These are phyloP conservation scores for Zychaea mexicana DNA, from an alignment of 371 early-diverging fungal genomes.

Conservation along the genomic window DNA sequence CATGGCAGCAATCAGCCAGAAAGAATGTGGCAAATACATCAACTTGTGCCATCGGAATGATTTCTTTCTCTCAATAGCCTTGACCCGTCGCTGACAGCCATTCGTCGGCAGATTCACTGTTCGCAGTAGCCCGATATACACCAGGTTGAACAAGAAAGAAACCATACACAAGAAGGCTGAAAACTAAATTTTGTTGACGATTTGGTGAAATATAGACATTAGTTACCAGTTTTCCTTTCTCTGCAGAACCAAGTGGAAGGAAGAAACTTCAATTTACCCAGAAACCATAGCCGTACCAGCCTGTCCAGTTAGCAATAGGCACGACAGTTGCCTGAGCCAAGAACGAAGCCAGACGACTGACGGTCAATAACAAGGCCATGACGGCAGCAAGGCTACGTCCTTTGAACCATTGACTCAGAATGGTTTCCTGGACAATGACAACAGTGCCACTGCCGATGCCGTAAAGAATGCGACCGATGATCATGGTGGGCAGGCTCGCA, in stretches of 20 bases:
- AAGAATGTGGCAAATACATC: slow-evolving; percentile 61
- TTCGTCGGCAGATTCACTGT: slow-evolving; percentile 8
- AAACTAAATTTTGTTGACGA: slow-evolving; percentile 29
- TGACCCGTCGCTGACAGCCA: slow-evolving; percentile 35
- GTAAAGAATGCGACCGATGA: slow-evolving; percentile 67
- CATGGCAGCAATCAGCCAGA: slow-evolving; percentile 66
- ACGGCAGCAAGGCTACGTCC: slow-evolving; percentile 66
- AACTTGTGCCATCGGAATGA: slow-evolving; percentile 61
- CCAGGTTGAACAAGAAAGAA: slow-evolving; percentile 61
- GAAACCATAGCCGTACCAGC: slow-evolving; percentile 73
- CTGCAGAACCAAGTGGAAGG: not conserved
- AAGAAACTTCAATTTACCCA: slow-evolving; percentile 49
- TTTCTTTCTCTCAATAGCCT: slow-evolving; percentile 56
- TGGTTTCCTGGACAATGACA: slow-evolving; percentile 72
- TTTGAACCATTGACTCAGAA: slow-evolving; percentile 73
- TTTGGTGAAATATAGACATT: not conserved
- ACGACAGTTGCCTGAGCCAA: slow-evolving; percentile 70
- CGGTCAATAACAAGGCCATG: slow-evolving; percentile 67
- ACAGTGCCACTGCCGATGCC: slow-evolving; percentile 76
- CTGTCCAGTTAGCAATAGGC: slow-evolving; percentile 62
- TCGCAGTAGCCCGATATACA: slow-evolving; percentile 58
- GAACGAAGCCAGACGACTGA: slow-evolving; percentile 68
- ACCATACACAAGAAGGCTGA: slow-evolving; percentile 62
- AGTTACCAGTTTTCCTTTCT: no score
- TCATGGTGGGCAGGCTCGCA: slow-evolving; percentile 60